A percentile compares a stretch with the other conserved stretches of the same genome.
Evolutionary conservation across 768 basidiomycete species (phyloP).

Genomic region (Amanita exitialis): DNA sequence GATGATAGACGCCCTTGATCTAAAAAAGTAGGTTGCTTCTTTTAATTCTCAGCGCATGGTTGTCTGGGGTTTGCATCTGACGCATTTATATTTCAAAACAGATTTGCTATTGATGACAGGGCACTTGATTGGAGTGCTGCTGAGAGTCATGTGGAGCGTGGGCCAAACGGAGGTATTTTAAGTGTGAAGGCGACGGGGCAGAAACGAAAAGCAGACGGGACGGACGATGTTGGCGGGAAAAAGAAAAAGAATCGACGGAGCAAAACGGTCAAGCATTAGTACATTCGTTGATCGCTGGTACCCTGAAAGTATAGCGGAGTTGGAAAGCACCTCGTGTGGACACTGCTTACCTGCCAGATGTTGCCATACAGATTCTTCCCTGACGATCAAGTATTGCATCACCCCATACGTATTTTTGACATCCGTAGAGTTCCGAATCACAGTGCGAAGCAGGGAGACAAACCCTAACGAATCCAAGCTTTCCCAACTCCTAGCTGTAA

Average conservation of each 20-base stretch:
- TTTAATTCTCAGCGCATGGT: slow-evolving; percentile 8
- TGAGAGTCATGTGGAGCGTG: slow-evolving; percentile 56
- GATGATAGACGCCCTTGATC: slow-evolving; percentile 81
- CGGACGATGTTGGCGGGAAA: slow-evolving; percentile 26
- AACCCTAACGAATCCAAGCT: no score
- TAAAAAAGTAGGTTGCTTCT: slow-evolving; percentile 61
- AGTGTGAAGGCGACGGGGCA: slow-evolving; percentile 57
- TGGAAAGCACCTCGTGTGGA: neutral
- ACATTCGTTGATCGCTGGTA: no score
- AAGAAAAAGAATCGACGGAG: slow-evolving; percentile 37
- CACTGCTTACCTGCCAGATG: no score
- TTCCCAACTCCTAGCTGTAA: no score
- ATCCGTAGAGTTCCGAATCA: no score
- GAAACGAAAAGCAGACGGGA: slow-evolving; percentile 49
- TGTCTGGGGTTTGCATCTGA: slow-evolving; percentile 6
- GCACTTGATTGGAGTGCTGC: slow-evolving; percentile 68
- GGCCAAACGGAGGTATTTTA: slow-evolving; percentile 56
- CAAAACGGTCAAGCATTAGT: slow-evolving; percentile 37
- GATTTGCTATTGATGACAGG: slow-evolving; percentile 67
- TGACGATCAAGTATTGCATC: no score
- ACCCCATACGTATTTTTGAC: no score
- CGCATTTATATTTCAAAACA: slow-evolving; percentile 17
- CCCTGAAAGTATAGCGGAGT: no score
- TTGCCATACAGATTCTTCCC: no score
- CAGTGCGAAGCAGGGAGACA: no score